Conservation (phyloP, 257 asterid genomes). For the Lycium ferocissimum region DNA sequence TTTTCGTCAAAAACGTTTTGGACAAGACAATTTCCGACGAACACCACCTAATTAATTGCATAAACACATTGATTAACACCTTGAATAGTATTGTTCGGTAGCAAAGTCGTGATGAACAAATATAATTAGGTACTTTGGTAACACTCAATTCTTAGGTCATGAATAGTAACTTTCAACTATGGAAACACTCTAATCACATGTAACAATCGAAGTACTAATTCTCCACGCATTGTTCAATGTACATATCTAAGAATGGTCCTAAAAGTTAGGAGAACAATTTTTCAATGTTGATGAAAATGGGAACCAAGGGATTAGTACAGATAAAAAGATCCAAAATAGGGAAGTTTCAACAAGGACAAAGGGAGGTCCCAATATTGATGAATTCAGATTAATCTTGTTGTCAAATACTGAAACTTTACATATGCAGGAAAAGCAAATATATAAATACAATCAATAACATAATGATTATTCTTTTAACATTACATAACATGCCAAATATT, state of each 20-base stretch:
- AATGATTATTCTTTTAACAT: no score
- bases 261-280: not conserved
- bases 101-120: not conserved
- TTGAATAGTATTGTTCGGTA: not conserved
- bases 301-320: no score
- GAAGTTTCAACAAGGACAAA: no score
- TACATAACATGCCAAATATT: no score
- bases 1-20: not conserved
- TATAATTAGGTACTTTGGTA: not conserved
- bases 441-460: no score
- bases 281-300: no score
- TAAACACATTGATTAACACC: not conserved
- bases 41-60: not conserved
- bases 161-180: not conserved
- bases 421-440: no score
- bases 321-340: no score
- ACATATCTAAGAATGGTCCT: not conserved
- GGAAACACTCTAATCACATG: not conserved
- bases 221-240: not conserved
- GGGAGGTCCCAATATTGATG: no score
- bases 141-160: not conserved
- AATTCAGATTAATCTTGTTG: no score
- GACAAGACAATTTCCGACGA: not conserved
- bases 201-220: not conserved
- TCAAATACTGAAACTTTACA: no score